Evolutionary conservation across 495 filamentous ascomycete species (phyloP).

Genomic region (Xylaria scruposa): DNA sequence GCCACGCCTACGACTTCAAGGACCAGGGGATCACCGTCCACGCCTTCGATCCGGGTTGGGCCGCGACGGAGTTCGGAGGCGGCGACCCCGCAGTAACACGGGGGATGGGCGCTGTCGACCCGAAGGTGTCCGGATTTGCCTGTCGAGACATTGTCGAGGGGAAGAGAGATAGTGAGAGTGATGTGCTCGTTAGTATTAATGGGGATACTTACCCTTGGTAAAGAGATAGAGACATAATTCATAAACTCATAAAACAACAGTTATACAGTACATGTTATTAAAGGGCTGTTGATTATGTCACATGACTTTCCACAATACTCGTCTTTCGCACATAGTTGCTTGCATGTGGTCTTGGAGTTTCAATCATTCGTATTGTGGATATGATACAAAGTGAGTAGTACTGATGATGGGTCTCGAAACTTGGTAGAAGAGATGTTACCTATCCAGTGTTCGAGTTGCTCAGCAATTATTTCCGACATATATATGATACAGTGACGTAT

Average conservation of each 20-base stretch:
- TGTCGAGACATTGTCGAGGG: conserved; percentile 14
- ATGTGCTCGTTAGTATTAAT: conserved; percentile 11
- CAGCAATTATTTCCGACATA: background rate
- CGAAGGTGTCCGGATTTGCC: conserved; percentile 2
- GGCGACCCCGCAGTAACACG: background rate
- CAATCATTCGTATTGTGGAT: background rate
- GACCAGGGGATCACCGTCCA: conserved; percentile 16
- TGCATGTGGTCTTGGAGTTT: background rate
- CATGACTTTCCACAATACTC: background rate
- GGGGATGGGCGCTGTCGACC: conserved; percentile 2
- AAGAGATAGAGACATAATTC: background rate
- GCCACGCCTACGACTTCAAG: conserved; percentile 19
- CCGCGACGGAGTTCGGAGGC: conserved; percentile 16
- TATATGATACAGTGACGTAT: background rate
- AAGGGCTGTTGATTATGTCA: background rate
- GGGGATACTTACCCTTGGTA: conserved; percentile 15
- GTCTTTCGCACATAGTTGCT: background rate
- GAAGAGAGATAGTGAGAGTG: conserved; percentile 15
- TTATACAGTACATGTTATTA: background rate
- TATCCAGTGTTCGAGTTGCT: background rate
- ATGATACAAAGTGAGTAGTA: background rate
- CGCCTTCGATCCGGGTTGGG: conserved; percentile 12
- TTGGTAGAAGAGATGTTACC: background rate
- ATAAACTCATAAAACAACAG: background rate
- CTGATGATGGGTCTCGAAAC: background rate